These are phyloP conservation scores for Boletus pseudopeckii DNA, from an alignment of 768 basidiomycete genomes.

Conservation along the genomic window DNA sequence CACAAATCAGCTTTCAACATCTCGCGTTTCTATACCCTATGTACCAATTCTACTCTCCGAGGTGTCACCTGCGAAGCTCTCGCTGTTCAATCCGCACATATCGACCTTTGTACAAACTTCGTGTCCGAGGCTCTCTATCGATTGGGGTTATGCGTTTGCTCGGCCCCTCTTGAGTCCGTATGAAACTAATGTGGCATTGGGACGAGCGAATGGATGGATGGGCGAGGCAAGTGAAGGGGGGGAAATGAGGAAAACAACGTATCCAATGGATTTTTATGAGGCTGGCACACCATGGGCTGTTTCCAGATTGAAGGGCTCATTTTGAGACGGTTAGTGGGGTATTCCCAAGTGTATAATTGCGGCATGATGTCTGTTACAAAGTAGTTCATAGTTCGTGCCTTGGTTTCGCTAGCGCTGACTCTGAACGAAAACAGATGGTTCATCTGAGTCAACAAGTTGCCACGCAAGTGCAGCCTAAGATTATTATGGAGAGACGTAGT, in stretches of 20 bases:
- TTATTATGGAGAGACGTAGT: not conserved
- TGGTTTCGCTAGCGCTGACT: not conserved
- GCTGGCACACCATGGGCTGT: conserved; percentile 76
- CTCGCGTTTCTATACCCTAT: conserved; percentile 60
- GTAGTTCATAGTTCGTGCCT: not conserved
- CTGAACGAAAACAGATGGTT: not conserved
- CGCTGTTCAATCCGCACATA: conserved; percentile 76
- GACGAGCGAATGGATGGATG: conserved; percentile 63
- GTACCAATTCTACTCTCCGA: conserved; percentile 93
- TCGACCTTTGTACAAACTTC: conserved; percentile 94
- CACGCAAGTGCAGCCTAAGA: not conserved
- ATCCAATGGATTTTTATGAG: conserved; percentile 97
- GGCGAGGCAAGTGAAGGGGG: conserved; percentile 28
- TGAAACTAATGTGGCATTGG: conserved; percentile 85
- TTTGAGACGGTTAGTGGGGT: conserved; percentile 21
- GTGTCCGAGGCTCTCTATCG: conserved; percentile 93
- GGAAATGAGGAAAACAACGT: conserved; percentile 36
- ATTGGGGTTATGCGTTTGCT: conserved; percentile 98
- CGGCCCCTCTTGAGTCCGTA: conserved; percentile 89
- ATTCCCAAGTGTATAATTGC: not conserved
- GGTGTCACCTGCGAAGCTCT: conserved; percentile 91
- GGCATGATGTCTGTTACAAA: not conserved
- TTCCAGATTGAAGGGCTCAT: conserved; percentile 55
- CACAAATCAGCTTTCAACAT: conserved; percentile 59
- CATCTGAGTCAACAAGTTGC: not conserved